A percentile compares a stretch with the other conserved stretches of the same genome.
phyloP scores from a whole-genome alignment of 1,139 yeast species.

The Hyphopichia pseudoburtonii region DNA sequence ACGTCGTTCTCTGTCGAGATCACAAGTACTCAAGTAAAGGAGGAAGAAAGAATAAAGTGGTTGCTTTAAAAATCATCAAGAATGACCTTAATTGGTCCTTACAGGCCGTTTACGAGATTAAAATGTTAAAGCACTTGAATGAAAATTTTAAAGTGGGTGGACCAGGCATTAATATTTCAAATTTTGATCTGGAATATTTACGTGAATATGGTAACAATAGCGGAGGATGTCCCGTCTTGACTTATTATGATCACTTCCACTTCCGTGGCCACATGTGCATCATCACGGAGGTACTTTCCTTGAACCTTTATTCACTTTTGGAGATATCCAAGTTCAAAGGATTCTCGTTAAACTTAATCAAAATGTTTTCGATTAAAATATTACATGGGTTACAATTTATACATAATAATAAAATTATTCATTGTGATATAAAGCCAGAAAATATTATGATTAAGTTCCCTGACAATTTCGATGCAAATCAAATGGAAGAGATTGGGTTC shows the following conservation, averaged over 20 bases:
- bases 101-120: constrained; percentile 79
- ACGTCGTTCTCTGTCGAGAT: constrained; percentile 69
- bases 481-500: constrained; percentile 8
- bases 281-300: constrained; percentile 67
- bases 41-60: constrained; percentile 25
- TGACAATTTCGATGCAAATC: constrained; percentile 13
- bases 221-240: constrained; percentile 41
- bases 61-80: constrained; percentile 76
- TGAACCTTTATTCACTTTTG: constrained; percentile 66
- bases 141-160: constrained; percentile 10
- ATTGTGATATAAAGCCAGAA: constrained; percentile 79
- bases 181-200: constrained; percentile 12
- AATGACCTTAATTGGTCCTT: constrained; percentile 73
- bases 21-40: constrained; percentile 49
- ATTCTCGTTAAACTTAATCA: constrained; percentile 50
- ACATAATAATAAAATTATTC: constrained; percentile 60
- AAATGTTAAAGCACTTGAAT: constrained; percentile 54
- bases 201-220: constrained; percentile 11
- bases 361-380: constrained; percentile 53
- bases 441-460: constrained; percentile 55
- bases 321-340: constrained; percentile 66
- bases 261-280: constrained; percentile 86
- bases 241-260: constrained; percentile 69
- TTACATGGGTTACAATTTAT: constrained; percentile 61
- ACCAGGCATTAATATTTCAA: constrained; percentile 5